phyloP scores from a whole-genome alignment of 768 basidiomycete species.

The Pulveroboletus sp. region DNA sequence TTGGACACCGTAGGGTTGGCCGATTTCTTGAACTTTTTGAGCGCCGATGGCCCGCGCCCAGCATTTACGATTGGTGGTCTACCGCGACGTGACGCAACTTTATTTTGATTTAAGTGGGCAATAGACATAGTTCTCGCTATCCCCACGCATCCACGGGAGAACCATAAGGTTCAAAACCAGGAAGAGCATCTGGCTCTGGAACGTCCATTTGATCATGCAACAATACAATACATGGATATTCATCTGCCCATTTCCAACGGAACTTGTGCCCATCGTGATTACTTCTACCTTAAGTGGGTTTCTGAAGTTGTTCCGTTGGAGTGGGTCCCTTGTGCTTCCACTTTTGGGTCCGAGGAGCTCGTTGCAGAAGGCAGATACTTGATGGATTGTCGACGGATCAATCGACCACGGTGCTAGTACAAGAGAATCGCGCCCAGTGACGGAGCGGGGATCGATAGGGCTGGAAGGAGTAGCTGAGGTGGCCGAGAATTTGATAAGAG shows the following conservation, averaged over 20 bases:
- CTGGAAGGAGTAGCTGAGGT: neutral
- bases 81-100: neutral
- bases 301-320: too few species aligned
- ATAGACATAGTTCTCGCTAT: neutral
- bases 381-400: too few species aligned
- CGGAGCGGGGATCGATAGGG: too few species aligned
- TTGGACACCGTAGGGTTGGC: neutral
- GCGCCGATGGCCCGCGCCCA: neutral
- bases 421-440: too few species aligned
- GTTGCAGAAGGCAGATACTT: neutral
- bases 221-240: neutral
- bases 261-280: too few species aligned
- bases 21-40: neutral
- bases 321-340: too few species aligned
- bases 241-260: too few species aligned
- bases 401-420: too few species aligned
- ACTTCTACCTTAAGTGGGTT: neutral
- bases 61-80: conserved; percentile 4
- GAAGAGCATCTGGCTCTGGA: conserved; percentile 3
- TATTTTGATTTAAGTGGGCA: neutral
- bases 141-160: neutral
- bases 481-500: neutral
- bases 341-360: neutral
- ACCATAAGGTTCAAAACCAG: neutral
- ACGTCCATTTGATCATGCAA: neutral